Conservation (phyloP, 1,284 basidiomycete species). For the Fomes fomentarius region DNA sequence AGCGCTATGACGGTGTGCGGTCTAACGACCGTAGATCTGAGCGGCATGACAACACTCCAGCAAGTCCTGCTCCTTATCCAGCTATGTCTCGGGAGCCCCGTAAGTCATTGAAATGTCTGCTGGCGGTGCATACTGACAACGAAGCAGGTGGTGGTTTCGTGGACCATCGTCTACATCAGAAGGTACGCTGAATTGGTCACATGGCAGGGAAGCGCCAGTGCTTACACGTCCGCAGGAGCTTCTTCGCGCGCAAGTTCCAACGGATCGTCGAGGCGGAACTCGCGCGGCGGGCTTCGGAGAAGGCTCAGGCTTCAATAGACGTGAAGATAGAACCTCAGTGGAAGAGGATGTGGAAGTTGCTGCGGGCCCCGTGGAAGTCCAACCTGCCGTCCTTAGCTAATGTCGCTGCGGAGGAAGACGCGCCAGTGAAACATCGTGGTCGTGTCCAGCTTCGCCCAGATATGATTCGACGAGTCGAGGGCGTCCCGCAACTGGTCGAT, state of each 20-base stretch:
- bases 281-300: constrained; percentile 29
- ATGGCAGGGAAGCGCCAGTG: not conserved
- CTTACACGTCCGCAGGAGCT: constrained; percentile 50
- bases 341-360: constrained; percentile 20
- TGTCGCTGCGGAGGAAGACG: constrained; percentile 15
- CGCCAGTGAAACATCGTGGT: constrained; percentile 16
- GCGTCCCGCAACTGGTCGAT: constrained; percentile 80
- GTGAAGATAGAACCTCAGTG: constrained; percentile 31
- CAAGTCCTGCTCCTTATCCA: constrained; percentile 75
- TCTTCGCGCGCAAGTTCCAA: constrained; percentile 76
- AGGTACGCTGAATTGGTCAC: constrained; percentile 42
- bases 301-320: constrained; percentile 25
- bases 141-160: constrained; percentile 65
- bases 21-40: constrained; percentile 74
- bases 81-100: constrained; percentile 75
- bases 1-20: constrained; percentile 84
- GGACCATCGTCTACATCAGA: constrained; percentile 72
- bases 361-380: constrained; percentile 12
- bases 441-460: constrained; percentile 57
- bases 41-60: constrained; percentile 74
- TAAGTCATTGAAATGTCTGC: constrained; percentile 29
- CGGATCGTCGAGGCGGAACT: constrained; percentile 63
- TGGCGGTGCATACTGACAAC: not conserved
- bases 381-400: constrained; percentile 15
- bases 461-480: constrained; percentile 87